Evolutionary conservation across 2,329 filamentous ascomycete species (phyloP).

Genomic region (Dothiorella sarmentorum): DNA sequence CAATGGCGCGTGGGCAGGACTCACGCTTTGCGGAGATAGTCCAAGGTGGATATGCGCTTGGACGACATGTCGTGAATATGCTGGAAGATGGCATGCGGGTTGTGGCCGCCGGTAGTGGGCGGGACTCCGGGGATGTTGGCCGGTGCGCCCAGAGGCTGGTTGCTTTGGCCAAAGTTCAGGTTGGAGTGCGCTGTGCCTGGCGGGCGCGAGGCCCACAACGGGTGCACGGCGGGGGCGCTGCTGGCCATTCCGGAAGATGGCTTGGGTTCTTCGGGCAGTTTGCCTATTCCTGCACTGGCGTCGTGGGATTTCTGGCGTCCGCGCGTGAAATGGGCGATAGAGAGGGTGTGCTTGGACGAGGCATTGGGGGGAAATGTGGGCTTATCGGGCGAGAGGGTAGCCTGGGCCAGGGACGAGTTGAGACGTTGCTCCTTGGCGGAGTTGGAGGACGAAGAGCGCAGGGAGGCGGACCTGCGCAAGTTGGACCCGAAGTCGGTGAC

Average conservation of each 20-base stretch:
- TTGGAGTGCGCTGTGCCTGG: slow-evolving; percentile 14
- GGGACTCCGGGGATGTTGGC: slow-evolving; percentile 24
- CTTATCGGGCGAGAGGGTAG: slow-evolving; percentile 38
- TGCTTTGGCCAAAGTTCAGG: not conserved
- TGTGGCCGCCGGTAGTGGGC: slow-evolving; percentile 38
- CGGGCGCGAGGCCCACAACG: slow-evolving; percentile 8
- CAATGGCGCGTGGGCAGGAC: slow-evolving; percentile 35
- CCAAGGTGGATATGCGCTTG: slow-evolving; percentile 90
- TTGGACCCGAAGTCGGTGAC: slow-evolving; percentile 38
- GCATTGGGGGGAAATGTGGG: slow-evolving; percentile 24
- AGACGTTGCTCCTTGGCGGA: slow-evolving; percentile 28
- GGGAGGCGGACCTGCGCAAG: slow-evolving; percentile 40
- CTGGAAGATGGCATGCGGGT: slow-evolving; percentile 57
- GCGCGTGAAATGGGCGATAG: slow-evolving; percentile 37
- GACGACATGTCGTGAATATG: slow-evolving; percentile 79
- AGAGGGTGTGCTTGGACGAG: slow-evolving; percentile 34
- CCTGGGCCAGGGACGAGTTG: slow-evolving; percentile 26
- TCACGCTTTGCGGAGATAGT: slow-evolving; percentile 89
- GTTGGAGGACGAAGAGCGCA: slow-evolving; percentile 37
- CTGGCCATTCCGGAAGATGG: slow-evolving; percentile 6
- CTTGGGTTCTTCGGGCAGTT: not conserved
- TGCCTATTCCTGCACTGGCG: slow-evolving; percentile 24
- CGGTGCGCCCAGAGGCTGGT: not conserved
- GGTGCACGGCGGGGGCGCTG: not conserved
- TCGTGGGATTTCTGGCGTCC: slow-evolving; percentile 35